These are phyloP conservation scores for Musa beccarii DNA, from an alignment of 176 grass and related monocot species.

Conservation along the genomic window DNA sequence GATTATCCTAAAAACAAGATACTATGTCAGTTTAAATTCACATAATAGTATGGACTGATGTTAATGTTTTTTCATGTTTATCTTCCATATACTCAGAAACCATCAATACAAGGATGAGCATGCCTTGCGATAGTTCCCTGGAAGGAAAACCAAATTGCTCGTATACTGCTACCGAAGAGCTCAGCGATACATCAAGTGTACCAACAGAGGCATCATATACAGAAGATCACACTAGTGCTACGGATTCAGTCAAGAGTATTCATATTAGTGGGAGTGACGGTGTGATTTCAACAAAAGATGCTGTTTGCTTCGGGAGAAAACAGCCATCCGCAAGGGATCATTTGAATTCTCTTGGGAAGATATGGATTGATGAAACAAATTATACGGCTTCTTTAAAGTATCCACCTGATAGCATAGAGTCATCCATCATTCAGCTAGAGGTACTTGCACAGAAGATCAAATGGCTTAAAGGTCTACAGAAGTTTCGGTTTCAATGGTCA, in stretches of 20 bases:
- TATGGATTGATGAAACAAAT: not conserved
- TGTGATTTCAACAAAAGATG: not conserved
- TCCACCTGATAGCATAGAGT: not conserved
- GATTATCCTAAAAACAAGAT: too few species aligned
- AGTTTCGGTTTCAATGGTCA: not conserved
- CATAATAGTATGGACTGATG: too few species aligned
- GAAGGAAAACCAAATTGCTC: not conserved
- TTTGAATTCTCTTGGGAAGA: not conserved
- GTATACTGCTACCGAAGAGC: too few species aligned
- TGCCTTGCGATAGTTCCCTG: not conserved
- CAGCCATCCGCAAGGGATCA: not conserved
- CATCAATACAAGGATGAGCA: not conserved
- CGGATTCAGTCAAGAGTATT: not conserved
- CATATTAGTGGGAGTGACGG: not conserved
- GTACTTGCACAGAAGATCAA: not conserved
- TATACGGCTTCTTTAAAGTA: not conserved
- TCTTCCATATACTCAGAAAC: not conserved
- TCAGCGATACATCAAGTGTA: not conserved
- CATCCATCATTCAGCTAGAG: constrained; percentile 1
- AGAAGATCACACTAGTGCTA: not conserved
- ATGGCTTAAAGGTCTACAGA: not conserved
- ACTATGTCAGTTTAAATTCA: too few species aligned
- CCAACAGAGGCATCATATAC: not conserved
- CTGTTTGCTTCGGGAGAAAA: not conserved
- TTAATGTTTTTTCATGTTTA: not conserved